These are phyloP conservation scores for Graphilbum fragrans DNA, from an alignment of 2,329 filamentous ascomycete species.

Conservation along the genomic window DNA sequence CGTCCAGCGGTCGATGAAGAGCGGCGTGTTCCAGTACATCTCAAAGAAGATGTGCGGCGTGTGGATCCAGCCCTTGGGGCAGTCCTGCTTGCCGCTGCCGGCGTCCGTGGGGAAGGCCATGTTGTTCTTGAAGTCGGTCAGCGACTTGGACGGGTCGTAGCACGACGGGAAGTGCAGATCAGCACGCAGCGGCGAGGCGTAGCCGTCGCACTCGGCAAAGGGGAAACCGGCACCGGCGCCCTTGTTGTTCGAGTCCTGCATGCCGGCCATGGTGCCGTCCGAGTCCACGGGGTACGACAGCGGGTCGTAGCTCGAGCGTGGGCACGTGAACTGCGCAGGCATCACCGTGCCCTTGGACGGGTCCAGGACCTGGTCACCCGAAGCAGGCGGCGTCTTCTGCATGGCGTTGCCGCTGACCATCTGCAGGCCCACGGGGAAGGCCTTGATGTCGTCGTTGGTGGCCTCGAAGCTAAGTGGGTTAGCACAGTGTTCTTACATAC, in stretches of 20 bases:
- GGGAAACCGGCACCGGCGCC: constrained; percentile 56
- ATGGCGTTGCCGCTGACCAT: constrained; percentile 57
- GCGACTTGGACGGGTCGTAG: constrained; percentile 53
- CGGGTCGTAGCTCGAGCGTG: constrained; percentile 32
- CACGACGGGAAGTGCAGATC: constrained; percentile 64
- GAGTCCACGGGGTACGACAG: constrained; percentile 42
- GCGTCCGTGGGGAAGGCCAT: constrained; percentile 47
- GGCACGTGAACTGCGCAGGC: constrained; percentile 48
- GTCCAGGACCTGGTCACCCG: constrained; percentile 36
- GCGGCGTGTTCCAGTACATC: constrained; percentile 47
- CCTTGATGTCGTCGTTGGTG: constrained; percentile 51
- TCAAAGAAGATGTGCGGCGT: constrained; percentile 46
- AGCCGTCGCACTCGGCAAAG: constrained; percentile 53
- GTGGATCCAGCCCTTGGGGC: constrained; percentile 41
- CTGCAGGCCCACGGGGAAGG: constrained; percentile 59
- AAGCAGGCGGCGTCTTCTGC: constrained; percentile 43
- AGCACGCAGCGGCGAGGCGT: constrained; percentile 47
- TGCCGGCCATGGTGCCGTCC: constrained; percentile 41
- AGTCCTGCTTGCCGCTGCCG: constrained; percentile 35
- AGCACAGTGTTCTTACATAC: too few species aligned
- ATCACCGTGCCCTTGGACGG: constrained; percentile 38
- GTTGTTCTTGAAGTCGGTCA: constrained; percentile 50
- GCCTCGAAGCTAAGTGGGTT: constrained; percentile 37
- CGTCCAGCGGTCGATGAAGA: constrained; percentile 40
- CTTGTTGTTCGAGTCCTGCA: constrained; percentile 39